Base-by-base conservation (phyloP, 2,329 filamentous ascomycete genomes). In the Davidsoniella virescens region DNA sequence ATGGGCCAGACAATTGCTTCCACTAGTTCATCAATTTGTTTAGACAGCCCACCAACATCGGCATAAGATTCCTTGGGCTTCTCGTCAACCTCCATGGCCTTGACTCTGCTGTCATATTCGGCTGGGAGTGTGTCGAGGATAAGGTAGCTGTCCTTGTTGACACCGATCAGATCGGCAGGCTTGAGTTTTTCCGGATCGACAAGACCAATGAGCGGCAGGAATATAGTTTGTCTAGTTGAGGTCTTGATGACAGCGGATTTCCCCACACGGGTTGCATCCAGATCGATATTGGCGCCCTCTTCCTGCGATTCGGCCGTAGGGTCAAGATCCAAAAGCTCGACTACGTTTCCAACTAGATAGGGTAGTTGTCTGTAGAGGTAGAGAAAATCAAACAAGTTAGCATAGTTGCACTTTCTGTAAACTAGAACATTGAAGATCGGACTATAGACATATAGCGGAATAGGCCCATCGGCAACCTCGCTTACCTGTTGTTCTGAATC, bases 191-290 rank as follows among this genome's bases (percentile, higher is more conserved):
- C 83, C 54, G 93, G 88, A 63, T 98, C 92, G 38, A 98, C 93
- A 7, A 98, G 78, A 56, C 92, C 92, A 61, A 98, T 98, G 55
- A 98, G 77, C 26, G 93, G 92, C 45, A 98, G 74, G 71, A 98
- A 98, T 67, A 98, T 98, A 50, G 92, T 98, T 68, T 98, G 93
- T 59, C 92, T 78, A 20, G 92, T 98, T 5, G 90, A 96, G 7
- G 92, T 98, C 73, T 98, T 98, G 76, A 98, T 98, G 60, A 98
- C 92, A 14, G 93, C 92, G 0, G 90, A 96, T 68, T 96, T 98
- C 67, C 92, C 92, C 8, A 96, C 88, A 50, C 92, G 80, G 38
- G 87, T 95, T 57, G 92, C 92, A 67, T 98, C 92, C 45, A 98
- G 75, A 64, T 98, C 92, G 64, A 98, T 96, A 65, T 98, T 98